These are phyloP conservation scores for Ophiosphaerella narmari DNA, from an alignment of 2,329 filamentous ascomycete genomes.

Conservation along the genomic window DNA sequence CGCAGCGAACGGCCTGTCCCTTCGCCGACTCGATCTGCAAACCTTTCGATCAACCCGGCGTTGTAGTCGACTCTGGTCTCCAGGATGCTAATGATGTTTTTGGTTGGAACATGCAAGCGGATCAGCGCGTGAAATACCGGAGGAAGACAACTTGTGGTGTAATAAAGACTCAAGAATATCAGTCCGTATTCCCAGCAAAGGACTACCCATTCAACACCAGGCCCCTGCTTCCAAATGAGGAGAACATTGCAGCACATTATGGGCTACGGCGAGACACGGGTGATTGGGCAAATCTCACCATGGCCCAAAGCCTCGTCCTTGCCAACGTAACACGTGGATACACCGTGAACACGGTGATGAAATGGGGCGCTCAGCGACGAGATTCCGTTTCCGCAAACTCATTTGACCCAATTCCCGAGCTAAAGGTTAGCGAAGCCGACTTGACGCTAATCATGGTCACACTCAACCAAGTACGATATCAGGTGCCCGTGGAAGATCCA, in stretches of 20 bases:
- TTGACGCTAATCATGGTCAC: constrained; percentile 3
- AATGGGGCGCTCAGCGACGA: neutral
- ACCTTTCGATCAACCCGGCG: neutral
- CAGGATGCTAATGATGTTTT: constrained; percentile 6
- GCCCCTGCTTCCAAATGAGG: constrained; percentile 1
- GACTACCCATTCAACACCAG: constrained; percentile 8
- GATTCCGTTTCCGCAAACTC: neutral
- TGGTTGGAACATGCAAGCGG: constrained; percentile 3
- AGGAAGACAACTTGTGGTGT: constrained; percentile 6
- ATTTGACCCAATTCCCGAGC: neutral
- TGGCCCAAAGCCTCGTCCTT: constrained; percentile 3
- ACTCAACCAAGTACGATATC: constrained; percentile 7
- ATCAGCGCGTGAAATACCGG: constrained; percentile 5
- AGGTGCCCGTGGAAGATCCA: constrained; percentile 8
- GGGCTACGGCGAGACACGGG: constrained; percentile 1
- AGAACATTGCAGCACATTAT: constrained; percentile 2
- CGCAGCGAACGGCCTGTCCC: constrained; percentile 2
- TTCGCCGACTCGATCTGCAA: constrained; percentile 10
- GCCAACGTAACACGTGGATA: constrained; percentile 6
- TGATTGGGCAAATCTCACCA: constrained; percentile 5
- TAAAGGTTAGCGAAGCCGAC: constrained; percentile 5
- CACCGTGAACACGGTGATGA: constrained; percentile 3
- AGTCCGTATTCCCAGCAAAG: constrained; percentile 2
- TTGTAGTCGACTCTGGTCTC: constrained; percentile 9
- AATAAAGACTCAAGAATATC: neutral